phyloP scores from a whole-genome alignment of 306 rosid species.

The Rubus idaeus region DNA sequence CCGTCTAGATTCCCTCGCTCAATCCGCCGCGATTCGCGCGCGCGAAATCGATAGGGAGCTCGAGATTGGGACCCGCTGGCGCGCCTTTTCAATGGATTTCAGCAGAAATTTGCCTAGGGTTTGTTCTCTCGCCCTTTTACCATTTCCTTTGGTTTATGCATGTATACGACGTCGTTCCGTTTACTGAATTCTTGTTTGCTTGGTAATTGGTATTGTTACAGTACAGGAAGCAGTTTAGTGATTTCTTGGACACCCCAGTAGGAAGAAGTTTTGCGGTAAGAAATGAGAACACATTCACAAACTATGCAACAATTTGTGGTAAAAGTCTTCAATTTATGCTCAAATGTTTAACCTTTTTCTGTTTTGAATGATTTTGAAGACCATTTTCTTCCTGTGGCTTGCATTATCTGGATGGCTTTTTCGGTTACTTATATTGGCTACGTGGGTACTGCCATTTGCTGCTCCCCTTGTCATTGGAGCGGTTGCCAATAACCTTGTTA shows the following conservation, averaged over 20 bases:
- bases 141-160: background rate
- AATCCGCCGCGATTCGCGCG: constrained; percentile 55
- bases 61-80: constrained; percentile 71
- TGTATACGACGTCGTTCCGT: background rate
- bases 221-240: constrained; percentile 73
- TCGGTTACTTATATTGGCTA: constrained; percentile 64
- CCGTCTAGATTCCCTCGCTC: constrained; percentile 49
- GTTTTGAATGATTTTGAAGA: constrained; percentile 44
- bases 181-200: background rate
- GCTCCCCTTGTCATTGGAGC: constrained; percentile 93
- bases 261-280: constrained; percentile 73
- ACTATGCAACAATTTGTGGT: no score
- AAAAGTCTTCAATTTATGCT: background rate
- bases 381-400: constrained; percentile 91
- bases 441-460: constrained; percentile 92
- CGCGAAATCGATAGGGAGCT: constrained; percentile 85
- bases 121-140: constrained; percentile 10
- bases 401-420: constrained; percentile 98
- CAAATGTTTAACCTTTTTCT: background rate
- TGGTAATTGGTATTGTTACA: constrained; percentile 38
- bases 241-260: constrained; percentile 61
- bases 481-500: constrained; percentile 70
- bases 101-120: constrained; percentile 81
- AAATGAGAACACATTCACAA: background rate
- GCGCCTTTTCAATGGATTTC: constrained; percentile 68